Percentiles rank a stretch among this genome's conserved stretches.
These are phyloP conservation scores for Podila epigama DNA, from an alignment of 192 early-diverging fungal species.

Conservation along the genomic window DNA sequence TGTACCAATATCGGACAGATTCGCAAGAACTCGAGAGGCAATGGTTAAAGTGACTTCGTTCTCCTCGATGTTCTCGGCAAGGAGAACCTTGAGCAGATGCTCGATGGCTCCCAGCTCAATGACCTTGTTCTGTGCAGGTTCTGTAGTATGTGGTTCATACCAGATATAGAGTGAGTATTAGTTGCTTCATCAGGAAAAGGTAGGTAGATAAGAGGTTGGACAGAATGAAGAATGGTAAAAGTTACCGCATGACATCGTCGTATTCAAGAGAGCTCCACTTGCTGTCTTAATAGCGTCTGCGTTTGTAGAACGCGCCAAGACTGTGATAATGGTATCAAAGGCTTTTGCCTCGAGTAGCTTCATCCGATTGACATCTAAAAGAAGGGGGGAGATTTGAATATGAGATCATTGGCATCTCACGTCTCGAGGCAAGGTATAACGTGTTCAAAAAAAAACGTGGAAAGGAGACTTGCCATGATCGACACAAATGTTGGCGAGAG, in stretches of 20 bases:
- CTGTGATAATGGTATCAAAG: slow-evolving; percentile 28
- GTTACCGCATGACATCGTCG: slow-evolving; percentile 60
- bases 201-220: neutral
- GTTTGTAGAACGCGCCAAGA: slow-evolving; percentile 29
- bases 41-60: slow-evolving; percentile 40
- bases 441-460: neutral
- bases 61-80: slow-evolving; percentile 18
- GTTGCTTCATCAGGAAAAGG: neutral
- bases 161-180: neutral
- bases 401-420: too few species aligned
- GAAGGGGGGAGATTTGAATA: slow-evolving; percentile 1
- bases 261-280: slow-evolving; percentile 58
- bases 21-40: slow-evolving; percentile 29
- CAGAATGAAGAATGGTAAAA: too few species aligned
- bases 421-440: neutral
- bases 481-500: slow-evolving; percentile 62
- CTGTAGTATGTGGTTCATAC: slow-evolving; percentile 14
- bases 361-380: slow-evolving; percentile 56
- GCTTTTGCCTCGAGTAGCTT: slow-evolving; percentile 44
- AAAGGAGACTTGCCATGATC: slow-evolving; percentile 51
- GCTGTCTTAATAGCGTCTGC: slow-evolving; percentile 50
- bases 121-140: slow-evolving; percentile 51
- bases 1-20: slow-evolving; percentile 38
- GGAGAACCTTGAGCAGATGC: slow-evolving; percentile 24
- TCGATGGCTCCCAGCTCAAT: slow-evolving; percentile 32